phyloP scores from a whole-genome alignment of 768 basidiomycete species.

The Jaapia argillacea region DNA sequence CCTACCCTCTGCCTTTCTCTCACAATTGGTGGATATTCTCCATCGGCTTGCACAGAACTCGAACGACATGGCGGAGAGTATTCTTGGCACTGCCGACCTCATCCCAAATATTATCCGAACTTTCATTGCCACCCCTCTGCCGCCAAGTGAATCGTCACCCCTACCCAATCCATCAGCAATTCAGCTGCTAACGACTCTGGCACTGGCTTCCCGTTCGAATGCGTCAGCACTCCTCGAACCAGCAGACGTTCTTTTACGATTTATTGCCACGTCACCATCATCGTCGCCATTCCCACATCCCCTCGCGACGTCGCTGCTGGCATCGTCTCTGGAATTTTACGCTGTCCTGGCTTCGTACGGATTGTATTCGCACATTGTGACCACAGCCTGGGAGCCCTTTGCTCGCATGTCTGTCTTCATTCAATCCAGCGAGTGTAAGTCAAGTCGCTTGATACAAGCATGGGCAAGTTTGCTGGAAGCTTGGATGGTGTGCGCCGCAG shows the following conservation, averaged over 20 bases:
- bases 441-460: constrained; percentile 27
- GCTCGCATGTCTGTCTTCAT: constrained; percentile 38
- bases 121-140: constrained; percentile 48
- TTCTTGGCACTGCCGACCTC: constrained; percentile 42
- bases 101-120: constrained; percentile 38
- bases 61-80: constrained; percentile 37
- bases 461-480: constrained; percentile 54
- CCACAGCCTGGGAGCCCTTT: constrained; percentile 51
- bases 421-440: constrained; percentile 26
- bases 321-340: constrained; percentile 55
- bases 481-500: constrained; percentile 80
- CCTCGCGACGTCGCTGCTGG: constrained; percentile 37
- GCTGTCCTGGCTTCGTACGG: constrained; percentile 66
- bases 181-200: constrained; percentile 45
- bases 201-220: constrained; percentile 55
- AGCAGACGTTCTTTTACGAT: constrained; percentile 64
- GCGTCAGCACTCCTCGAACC: constrained; percentile 46
- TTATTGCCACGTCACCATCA: constrained; percentile 48
- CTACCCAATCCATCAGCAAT: constrained; percentile 41
- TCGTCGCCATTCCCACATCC: constrained; percentile 25
- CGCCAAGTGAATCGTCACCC: constrained; percentile 21
- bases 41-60: constrained; percentile 53
- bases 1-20: constrained; percentile 36
- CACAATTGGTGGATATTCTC: constrained; percentile 48
- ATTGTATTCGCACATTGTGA: constrained; percentile 58